Evolutionary conservation across 2,329 filamentous ascomycete genomes (phyloP).

Genomic region (Fusarium nisikadoi): DNA sequence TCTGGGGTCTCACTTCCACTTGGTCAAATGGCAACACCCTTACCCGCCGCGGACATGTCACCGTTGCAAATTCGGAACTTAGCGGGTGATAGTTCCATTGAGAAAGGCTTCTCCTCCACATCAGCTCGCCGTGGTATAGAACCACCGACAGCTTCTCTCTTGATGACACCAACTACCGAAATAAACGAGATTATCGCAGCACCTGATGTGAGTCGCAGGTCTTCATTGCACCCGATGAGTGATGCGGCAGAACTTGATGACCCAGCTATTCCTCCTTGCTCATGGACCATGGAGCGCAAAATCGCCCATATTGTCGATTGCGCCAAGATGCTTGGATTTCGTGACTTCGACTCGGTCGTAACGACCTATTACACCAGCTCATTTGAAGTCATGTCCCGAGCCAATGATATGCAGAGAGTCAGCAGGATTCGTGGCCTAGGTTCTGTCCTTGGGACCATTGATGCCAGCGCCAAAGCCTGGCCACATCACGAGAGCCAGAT

Average conservation of each 20-base stretch:
- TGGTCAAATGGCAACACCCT: not conserved
- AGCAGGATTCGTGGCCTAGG: not conserved
- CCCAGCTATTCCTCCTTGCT: not conserved
- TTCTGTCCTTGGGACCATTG: not conserved
- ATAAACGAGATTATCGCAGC: not conserved
- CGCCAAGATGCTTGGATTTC: not conserved
- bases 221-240: not conserved
- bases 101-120: accelerated
- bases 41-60: not conserved
- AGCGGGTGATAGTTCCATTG: no score
- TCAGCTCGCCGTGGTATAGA: not conserved
- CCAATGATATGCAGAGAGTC: not conserved
- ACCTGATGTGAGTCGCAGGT: not conserved
- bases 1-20: not conserved
- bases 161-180: not conserved
- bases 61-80: not conserved
- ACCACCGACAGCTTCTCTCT: not conserved
- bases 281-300: not conserved
- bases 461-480: not conserved
- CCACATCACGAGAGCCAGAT: not conserved
- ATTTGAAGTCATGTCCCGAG: not conserved
- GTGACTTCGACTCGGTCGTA: not conserved
- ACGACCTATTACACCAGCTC: not conserved
- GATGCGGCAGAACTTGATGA: not conserved
- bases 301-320: not conserved